A percentile compares a stretch with the other conserved stretches of the same genome.
phyloP scores from a whole-genome alignment of 2,329 filamentous ascomycete genomes.

The Fusarium longipes region DNA sequence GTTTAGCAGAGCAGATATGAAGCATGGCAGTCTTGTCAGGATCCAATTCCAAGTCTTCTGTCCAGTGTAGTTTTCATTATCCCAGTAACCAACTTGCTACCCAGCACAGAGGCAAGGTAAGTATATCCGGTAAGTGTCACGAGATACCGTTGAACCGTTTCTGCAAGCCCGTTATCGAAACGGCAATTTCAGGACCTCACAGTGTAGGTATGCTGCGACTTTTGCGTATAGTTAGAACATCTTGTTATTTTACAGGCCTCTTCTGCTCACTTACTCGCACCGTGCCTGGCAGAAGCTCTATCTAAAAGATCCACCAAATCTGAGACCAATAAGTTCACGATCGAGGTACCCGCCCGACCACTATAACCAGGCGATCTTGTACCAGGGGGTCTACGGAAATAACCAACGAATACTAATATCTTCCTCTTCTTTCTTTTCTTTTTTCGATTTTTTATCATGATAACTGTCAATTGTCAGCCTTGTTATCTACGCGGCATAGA shows the following conservation, averaged over 20 bases:
- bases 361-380: neutral
- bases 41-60: neutral
- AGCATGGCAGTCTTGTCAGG: neutral
- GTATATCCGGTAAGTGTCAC: neutral
- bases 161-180: neutral
- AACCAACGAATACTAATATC: neutral
- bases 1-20: no score
- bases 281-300: neutral
- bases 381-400: neutral
- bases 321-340: neutral
- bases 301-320: constrained; percentile 15
- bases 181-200: neutral
- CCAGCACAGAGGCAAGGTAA: no score
- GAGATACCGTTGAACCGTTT: neutral
- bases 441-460: neutral
- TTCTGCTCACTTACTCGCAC: no score
- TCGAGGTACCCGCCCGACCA: constrained; percentile 8
- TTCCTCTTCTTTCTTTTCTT: neutral
- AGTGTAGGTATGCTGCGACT: neutral
- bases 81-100: constrained; percentile 3
- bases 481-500: neutral
- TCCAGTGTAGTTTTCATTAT: constrained; percentile 5
- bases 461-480: neutral
- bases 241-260: neutral
- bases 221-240: neutral